phyloP scores from a whole-genome alignment of 805 yeast species.

The Vanderwaltozyma verrucispora region DNA sequence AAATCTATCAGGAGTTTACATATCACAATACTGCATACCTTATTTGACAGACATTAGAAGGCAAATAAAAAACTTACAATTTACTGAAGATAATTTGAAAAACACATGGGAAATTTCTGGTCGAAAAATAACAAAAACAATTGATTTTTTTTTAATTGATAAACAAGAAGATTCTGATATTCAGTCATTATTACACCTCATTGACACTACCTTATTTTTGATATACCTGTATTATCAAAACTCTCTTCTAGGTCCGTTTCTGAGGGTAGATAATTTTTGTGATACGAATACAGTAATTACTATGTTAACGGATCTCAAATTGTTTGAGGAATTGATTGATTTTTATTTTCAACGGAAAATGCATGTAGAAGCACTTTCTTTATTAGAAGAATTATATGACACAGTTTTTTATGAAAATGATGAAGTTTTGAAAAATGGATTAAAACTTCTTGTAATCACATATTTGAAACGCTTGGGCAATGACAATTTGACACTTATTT shows the following conservation, averaged over 20 bases:
- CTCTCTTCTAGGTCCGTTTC: conserved; percentile 69
- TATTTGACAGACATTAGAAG: conserved; percentile 43
- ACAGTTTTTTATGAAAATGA: conserved; percentile 8
- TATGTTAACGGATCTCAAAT: conserved; percentile 37
- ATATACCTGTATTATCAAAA: conserved; percentile 64
- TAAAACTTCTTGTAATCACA: conserved; percentile 27
- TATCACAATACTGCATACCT: conserved; percentile 27
- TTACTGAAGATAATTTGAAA: conserved; percentile 4
- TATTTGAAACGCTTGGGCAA: conserved; percentile 49
- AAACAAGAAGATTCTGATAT: conserved; percentile 26
- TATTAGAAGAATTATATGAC: conserved; percentile 33
- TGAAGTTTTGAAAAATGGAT: conserved; percentile 7
- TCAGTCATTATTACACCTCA: conserved; percentile 33
- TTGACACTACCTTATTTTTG: conserved; percentile 72
- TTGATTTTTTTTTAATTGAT: conserved; percentile 23
- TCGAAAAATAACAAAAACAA: conserved; percentile 13
- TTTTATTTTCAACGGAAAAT: conserved; percentile 55
- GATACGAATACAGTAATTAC: conserved; percentile 50
- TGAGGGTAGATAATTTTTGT: conserved; percentile 69
- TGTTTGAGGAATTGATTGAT: conserved; percentile 62
- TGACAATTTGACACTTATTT: conserved; percentile 41
- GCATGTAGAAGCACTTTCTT: conserved; percentile 57
- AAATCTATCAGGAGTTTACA: too few species aligned
- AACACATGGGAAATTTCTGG: conserved; percentile 16
- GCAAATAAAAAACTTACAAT: conserved; percentile 26